Evolutionary conservation across 805 yeast species (phyloP), one percentile per base, ranked within the genome.

Genomic region (Kodamaea fukazawae): DNA sequence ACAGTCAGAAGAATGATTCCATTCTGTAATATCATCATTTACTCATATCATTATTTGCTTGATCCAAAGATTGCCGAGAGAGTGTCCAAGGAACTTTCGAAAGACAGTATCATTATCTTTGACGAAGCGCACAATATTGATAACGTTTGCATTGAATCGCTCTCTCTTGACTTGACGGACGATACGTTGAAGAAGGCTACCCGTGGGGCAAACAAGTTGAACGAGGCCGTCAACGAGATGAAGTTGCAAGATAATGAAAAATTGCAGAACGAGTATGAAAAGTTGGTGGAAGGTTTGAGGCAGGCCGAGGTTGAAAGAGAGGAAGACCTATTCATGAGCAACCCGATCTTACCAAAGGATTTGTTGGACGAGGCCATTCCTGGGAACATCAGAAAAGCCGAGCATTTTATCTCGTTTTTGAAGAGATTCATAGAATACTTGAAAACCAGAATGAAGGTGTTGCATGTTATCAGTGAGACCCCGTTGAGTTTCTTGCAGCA

Each of bases 91-190:
- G 98, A 93, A 56, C 75, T 93, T 36, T 86, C 96, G 13, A 87
- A 89, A 50, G 98, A 93, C 55, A 78, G 95, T 40, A 93, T 93
- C 44, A 85, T 93, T 46, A 95, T 93, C 29, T 93, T 93, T 58
- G 99, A 93, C 66, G 99, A 93, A 67, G 99, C 99, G 34, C 99
- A 93, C 62, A 93, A 93, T 65, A 93, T 93, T 41, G 99, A 93
- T 72, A 93, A 93, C 71, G 99, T 93, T 42, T 93, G 99, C 68
- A 93, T 93, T 42, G 99, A 93, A 61, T 86, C 98, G 0, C 63
- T 93, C 30, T 87, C 96, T 4, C 73, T 93, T 35, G 98, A 93
- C 57, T 67, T 93, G 47, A 93, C 97, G 0, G 96, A 89, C 51
- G 97, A 91, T 49, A 79, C 88, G 7, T 64, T 93, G 45, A 83